phyloP scores from a whole-genome alignment of 1,284 basidiomycete genomes.

The Fomitopsis schrenkii region DNA sequence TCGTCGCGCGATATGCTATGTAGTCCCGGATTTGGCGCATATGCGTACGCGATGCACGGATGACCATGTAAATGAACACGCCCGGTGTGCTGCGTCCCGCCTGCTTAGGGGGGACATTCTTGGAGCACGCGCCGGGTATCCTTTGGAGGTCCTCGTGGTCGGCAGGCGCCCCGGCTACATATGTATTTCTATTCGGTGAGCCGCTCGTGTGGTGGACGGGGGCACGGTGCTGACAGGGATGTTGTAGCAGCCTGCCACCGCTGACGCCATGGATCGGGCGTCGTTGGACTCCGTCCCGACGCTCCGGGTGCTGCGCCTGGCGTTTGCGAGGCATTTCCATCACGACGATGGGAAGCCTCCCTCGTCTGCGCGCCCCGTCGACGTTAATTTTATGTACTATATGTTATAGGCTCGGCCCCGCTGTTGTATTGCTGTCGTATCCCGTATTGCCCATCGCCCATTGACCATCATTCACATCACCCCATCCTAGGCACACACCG shows the following conservation, averaged over 20 bases:
- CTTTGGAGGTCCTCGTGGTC: neutral
- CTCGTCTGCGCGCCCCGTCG: neutral
- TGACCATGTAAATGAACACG: neutral
- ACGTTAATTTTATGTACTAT: neutral
- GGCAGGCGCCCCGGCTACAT: neutral
- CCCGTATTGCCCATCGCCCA: neutral
- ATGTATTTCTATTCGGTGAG: conserved; percentile 5
- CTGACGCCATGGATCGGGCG: neutral
- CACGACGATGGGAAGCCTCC: neutral
- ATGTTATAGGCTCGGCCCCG: neutral
- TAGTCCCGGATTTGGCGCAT: neutral
- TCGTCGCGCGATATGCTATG: neutral
- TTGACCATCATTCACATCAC: neutral
- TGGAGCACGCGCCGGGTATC: neutral
- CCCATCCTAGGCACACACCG: too few relatives aligned
- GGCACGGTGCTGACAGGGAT: neutral
- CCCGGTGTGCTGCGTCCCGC: neutral
- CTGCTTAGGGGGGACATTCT: neutral
- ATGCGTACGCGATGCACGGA: neutral
- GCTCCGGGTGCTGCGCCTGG: neutral
- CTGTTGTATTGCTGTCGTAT: neutral
- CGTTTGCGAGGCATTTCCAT: neutral
- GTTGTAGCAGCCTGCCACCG: conserved; percentile 1
- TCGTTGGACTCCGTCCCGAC: conserved; percentile 1
- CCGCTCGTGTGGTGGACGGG: too few relatives aligned